Evolutionary conservation across 1,139 yeast species (phyloP), one percentile per base, ranked within the genome.

Genomic region (Suhomyces chickasaworum): DNA sequence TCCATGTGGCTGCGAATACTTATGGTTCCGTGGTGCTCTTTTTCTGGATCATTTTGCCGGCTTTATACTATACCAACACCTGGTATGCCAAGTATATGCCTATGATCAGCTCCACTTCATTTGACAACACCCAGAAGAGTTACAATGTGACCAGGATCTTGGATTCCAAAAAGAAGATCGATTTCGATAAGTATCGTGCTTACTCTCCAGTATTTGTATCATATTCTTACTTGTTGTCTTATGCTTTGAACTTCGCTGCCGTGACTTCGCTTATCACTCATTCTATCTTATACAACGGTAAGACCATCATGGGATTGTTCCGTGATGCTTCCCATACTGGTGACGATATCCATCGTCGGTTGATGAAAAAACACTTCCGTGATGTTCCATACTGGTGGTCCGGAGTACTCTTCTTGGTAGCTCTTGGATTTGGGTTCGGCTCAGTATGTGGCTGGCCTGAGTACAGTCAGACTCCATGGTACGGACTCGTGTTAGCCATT

Each of bases 71-170:
- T 61, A 60, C 75, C 32, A 80, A 80, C 56, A 65, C 67, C 38
- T 78, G 80, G 77, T 77, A 68, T 58, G 75, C 83, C 3, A 72
- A 67, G 42, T 81, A 69, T 58, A 58, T 79, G 54, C 86, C 85
- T 29, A 73, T 79, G 61, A 64, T 69, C 15, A 69, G 71, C 29
- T 63, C 75, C 10, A 55, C 64, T 23, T 58, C 75, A 1, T 78
- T 60, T 53, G 82, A 79, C 56, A 66, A 79, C 42, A 68, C 58
- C 46, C 82, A 78, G 33, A 53, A 67, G 4, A 40, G 56, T 1
- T 83, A 77, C 60, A 64, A 78, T 40, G 79, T 76, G 9, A 42
- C 64, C 9, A 59, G 65, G 37, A 57, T 63, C 27, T 45, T 63
- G 37, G 45, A 52, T 46, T 29, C 41, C 3, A 43, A 57, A 18